These are phyloP conservation scores for Gracilaria vermiculophylla DNA, from an alignment of 23 red algal species.

Conservation along the genomic window DNA sequence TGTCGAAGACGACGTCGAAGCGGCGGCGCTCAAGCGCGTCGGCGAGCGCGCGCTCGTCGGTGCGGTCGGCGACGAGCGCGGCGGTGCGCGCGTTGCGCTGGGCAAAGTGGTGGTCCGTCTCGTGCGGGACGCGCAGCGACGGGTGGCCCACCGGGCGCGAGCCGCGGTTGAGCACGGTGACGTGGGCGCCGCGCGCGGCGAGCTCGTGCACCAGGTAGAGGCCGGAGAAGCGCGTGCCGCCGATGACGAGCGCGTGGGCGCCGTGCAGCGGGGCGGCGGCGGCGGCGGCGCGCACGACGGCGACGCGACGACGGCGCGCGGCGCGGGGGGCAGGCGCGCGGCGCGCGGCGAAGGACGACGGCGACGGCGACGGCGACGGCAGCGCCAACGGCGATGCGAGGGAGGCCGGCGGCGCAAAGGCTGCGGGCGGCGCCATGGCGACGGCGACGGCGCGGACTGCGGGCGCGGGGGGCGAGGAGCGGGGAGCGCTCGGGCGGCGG, in stretches of 20 bases:
- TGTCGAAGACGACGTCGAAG: constrained; percentile 96
- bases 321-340: background rate
- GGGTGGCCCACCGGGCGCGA: constrained; percentile 61
- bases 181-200: constrained; percentile 69
- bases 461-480: background rate
- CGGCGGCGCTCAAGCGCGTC: constrained; percentile 12
- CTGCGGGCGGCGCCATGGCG: background rate
- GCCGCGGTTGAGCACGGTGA: constrained; percentile 89
- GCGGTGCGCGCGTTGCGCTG: constrained; percentile 59
- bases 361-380: background rate
- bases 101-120: constrained; percentile 78
- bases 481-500: background rate
- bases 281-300: background rate
- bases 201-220: constrained; percentile 94
- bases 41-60: constrained; percentile 49
- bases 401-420: background rate
- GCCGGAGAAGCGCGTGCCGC: constrained; percentile 95
- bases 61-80: constrained; percentile 82
- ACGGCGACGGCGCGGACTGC: background rate
- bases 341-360: background rate
- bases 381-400: too few species aligned
- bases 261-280: background rate
- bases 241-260: constrained; percentile 83
- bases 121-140: constrained; percentile 68
- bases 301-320: background rate